Conservation (phyloP, 768 basidiomycete genomes). For the Pisolithus orientalis region DNA sequence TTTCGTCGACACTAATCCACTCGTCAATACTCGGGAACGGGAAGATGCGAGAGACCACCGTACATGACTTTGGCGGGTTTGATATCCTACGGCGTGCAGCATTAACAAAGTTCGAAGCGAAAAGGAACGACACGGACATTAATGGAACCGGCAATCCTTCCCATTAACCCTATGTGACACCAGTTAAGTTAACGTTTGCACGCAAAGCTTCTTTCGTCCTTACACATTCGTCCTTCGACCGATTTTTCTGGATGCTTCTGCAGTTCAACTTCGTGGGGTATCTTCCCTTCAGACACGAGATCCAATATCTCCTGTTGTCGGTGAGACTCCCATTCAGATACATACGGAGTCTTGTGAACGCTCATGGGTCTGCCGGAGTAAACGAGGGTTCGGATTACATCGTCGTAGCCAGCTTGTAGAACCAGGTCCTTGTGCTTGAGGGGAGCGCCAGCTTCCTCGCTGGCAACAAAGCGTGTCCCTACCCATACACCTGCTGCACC, state of each 20-base stretch:
- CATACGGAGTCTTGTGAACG: conserved; percentile 76
- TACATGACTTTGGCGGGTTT: conserved; percentile 83
- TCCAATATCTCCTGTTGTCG: conserved; percentile 53
- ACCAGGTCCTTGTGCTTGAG: conserved; percentile 65
- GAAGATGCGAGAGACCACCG: conserved; percentile 26
- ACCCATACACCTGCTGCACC: conserved; percentile 88
- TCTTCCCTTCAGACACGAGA: conserved; percentile 55
- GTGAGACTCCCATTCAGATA: conserved; percentile 67
- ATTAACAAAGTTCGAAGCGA: neutral
- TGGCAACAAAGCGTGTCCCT: conserved; percentile 81
- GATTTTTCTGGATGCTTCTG: conserved; percentile 62
- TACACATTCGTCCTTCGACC: conserved; percentile 54
- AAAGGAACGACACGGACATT: conserved; percentile 32
- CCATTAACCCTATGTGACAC: conserved; percentile 59
- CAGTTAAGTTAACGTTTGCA: conserved; percentile 2
- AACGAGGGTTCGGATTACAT: conserved; percentile 62
- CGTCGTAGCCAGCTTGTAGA: conserved; percentile 68
- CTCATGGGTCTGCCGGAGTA: conserved; percentile 78
- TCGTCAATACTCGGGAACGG: conserved; percentile 5
- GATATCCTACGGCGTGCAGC: conserved; percentile 46
- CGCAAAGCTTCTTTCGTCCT: conserved; percentile 14
- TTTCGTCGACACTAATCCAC: conserved; percentile 63
- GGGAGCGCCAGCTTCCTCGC: conserved; percentile 74
- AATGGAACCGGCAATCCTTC: conserved; percentile 69
- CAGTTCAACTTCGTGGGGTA: conserved; percentile 74